phyloP scores from a whole-genome alignment of 257 asterid species.

The Rubia yunnanensis region DNA sequence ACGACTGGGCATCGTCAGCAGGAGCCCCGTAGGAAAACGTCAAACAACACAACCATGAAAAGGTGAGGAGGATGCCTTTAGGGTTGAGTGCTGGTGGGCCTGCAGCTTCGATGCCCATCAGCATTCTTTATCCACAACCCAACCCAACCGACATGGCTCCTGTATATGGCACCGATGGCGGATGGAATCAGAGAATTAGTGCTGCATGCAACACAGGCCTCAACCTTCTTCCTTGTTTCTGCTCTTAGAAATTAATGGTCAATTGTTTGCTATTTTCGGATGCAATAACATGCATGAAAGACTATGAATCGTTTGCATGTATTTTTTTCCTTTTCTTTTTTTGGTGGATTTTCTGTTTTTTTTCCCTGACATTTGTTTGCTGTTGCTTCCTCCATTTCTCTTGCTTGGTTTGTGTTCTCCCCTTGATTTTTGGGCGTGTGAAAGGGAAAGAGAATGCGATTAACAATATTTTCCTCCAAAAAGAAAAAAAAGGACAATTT shows the following conservation, averaged over 20 bases:
- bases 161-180: no score
- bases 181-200: no score
- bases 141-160: no score
- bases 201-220: no score
- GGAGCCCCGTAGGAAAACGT: constrained; percentile 20
- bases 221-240: background rate
- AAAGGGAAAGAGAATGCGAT: no score
- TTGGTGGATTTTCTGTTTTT: background rate
- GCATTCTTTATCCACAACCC: no score
- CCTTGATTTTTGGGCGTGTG: no score
- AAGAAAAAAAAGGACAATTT: no score
- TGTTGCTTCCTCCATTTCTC: constrained; percentile 3
- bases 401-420: no score
- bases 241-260: background rate
- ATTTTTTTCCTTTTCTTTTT: background rate
- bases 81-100: constrained; percentile 19
- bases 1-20: constrained; percentile 1
- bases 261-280: background rate
- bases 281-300: background rate
- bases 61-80: background rate
- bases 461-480: no score
- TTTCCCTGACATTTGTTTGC: constrained; percentile 1
- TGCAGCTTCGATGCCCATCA: constrained; percentile 51
- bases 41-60: background rate
- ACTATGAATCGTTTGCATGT: no score